Percentiles rank a stretch among this genome's conserved stretches.
phyloP scores from a whole-genome alignment of 176 grass and related monocot species.

The Raddia guianensis region DNA sequence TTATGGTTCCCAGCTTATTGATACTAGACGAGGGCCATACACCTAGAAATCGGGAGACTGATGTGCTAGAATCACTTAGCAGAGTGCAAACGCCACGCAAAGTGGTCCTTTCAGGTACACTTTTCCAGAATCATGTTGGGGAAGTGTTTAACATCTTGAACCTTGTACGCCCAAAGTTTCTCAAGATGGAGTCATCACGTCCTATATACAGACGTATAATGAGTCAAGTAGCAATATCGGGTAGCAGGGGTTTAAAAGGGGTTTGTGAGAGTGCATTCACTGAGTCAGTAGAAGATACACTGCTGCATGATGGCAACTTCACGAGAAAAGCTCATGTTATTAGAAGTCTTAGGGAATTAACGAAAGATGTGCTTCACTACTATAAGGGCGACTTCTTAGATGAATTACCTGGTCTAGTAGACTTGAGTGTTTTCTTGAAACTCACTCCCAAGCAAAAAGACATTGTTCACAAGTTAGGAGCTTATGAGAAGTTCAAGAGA shows the following conservation, averaged over 20 bases:
- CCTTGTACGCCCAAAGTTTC: conserved; percentile 91
- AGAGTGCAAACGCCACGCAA: conserved; percentile 89
- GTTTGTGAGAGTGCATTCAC: conserved; percentile 54
- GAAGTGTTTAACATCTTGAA: conserved; percentile 96
- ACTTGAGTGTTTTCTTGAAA: conserved; percentile 81
- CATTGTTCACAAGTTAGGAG: conserved; percentile 45
- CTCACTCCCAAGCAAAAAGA: conserved; percentile 69
- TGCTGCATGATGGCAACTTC: conserved; percentile 66
- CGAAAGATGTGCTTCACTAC: conserved; percentile 91
- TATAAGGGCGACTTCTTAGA: conserved; percentile 95
- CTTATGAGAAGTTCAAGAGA: conserved; percentile 85
- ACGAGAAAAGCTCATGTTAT: conserved; percentile 92
- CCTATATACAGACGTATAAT: conserved; percentile 68
- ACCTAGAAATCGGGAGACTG: conserved; percentile 82
- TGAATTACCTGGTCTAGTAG: conserved; percentile 85
- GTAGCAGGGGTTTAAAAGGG: conserved; percentile 50
- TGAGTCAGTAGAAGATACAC: conserved; percentile 67
- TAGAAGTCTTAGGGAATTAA: conserved; percentile 85
- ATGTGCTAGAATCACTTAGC: conserved; percentile 72
- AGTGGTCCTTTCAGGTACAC: conserved; percentile 94
- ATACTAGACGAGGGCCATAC: conserved; percentile 98
- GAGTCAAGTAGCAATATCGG: conserved; percentile 74
- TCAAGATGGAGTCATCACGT: conserved; percentile 67
- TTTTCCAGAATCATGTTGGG: conserved; percentile 88
- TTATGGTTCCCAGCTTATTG: conserved; percentile 79